A percentile compares a stretch with the other conserved stretches of the same genome.
These are phyloP conservation scores for Phytophthora foliorum DNA, from an alignment of 352 stramenopile species.

Conservation along the genomic window DNA sequence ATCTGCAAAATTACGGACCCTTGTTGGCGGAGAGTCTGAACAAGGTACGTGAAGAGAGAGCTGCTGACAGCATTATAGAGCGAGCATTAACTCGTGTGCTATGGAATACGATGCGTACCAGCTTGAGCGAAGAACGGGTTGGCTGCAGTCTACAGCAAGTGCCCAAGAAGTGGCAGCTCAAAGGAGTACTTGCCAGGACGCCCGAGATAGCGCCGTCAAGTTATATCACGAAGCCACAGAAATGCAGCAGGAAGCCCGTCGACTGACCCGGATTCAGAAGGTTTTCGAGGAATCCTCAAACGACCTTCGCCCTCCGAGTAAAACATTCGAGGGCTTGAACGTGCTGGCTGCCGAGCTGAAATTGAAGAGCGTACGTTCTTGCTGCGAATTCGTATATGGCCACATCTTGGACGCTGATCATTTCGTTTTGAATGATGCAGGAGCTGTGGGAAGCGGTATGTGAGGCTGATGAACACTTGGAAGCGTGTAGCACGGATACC, in stretches of 20 bases:
- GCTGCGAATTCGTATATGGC: neutral
- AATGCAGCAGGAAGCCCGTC: constrained; percentile 35
- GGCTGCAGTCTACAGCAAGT: constrained; percentile 40
- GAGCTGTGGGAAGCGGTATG: constrained; percentile 71
- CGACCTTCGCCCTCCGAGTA: constrained; percentile 29
- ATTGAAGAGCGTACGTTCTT: constrained; percentile 53
- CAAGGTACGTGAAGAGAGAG: constrained; percentile 9
- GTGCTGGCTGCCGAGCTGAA: constrained; percentile 48
- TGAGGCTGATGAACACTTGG: constrained; percentile 56
- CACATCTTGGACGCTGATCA: neutral
- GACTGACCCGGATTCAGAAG: constrained; percentile 47
- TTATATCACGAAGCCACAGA: constrained; percentile 42
- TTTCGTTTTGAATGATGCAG: constrained; percentile 18
- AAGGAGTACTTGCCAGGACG: constrained; percentile 44
- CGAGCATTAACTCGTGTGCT: neutral
- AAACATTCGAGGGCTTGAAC: constrained; percentile 54
- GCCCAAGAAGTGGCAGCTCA: constrained; percentile 45
- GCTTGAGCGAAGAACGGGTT: constrained; percentile 28
- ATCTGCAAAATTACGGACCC: constrained; percentile 41
- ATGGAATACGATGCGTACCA: neutral
- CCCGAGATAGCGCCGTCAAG: constrained; percentile 29
- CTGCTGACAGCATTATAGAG: neutral
- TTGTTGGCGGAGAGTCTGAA: constrained; percentile 32
- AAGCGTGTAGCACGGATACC: constrained; percentile 41
- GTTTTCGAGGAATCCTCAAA: constrained; percentile 53